Conservation (phyloP, 2,329 filamentous ascomycete genomes). For the Sporothrix curviconia region DNA sequence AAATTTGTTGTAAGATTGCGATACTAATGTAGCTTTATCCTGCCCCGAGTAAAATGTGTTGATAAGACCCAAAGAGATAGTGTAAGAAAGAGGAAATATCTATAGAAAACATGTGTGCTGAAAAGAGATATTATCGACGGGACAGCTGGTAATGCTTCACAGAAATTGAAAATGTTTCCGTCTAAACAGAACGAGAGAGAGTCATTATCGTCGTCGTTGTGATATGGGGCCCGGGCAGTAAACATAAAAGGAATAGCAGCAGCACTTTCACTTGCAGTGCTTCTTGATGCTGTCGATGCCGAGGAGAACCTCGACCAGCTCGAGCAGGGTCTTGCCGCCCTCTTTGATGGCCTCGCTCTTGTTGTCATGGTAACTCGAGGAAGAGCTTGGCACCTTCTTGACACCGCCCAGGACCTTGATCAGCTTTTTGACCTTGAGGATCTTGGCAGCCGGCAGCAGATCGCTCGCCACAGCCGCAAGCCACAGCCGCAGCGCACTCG, state of each 20-base stretch:
- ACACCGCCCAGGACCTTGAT: constrained; percentile 10
- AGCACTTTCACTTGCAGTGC: constrained; percentile 1
- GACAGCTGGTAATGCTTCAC: too few relatives aligned
- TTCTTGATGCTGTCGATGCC: constrained; percentile 8
- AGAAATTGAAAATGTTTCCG: too few relatives aligned
- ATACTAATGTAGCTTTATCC: neutral
- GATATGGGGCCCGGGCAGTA: too few relatives aligned
- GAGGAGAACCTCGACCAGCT: neutral
- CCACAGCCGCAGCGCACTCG: constrained; percentile 5
- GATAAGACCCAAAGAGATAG: neutral
- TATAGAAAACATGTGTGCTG: neutral
- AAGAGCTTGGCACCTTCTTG: constrained; percentile 13
- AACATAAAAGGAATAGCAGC: neutral
- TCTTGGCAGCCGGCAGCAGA: constrained; percentile 9
- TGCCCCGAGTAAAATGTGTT: neutral
- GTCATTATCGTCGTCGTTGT: neutral
- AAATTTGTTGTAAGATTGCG: neutral
- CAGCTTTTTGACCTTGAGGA: constrained; percentile 12
- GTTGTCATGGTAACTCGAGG: constrained; percentile 7
- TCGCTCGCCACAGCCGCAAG: constrained; percentile 2
- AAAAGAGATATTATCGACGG: too few relatives aligned
- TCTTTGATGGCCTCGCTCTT: constrained; percentile 10
- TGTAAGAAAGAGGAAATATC: neutral
- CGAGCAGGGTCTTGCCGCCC: constrained; percentile 5
- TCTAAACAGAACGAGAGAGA: neutral